Evolutionary conservation across 345 rosid genomes (phyloP).

Genomic region (Syzygium aqueum): DNA sequence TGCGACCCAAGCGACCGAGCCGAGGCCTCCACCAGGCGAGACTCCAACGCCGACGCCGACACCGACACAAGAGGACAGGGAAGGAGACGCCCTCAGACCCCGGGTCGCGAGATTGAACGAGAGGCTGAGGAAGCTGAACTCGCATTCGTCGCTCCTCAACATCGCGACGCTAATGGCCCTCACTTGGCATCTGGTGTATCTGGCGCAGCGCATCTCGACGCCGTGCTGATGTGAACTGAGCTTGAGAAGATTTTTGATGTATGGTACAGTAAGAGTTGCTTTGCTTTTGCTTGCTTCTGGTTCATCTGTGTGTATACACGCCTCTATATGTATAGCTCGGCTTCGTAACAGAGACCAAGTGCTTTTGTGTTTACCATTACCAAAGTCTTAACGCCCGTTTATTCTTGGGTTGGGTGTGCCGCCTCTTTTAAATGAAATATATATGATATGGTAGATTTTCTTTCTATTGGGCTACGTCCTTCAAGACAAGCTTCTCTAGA

Average conservation of each 20-base stretch:
- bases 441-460: not conserved
- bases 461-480: not conserved
- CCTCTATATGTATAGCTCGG: not conserved
- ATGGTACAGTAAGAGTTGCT: not conserved
- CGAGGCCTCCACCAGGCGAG: not conserved
- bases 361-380: not conserved
- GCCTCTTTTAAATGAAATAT: not conserved
- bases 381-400: not conserved
- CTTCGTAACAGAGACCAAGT: not conserved
- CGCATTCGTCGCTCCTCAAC: slow-evolving; percentile 54
- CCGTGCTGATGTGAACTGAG: slow-evolving; percentile 10
- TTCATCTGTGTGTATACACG: not conserved
- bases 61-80: not conserved
- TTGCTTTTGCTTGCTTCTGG: not conserved
- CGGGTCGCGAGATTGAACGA: slow-evolving; percentile 25
- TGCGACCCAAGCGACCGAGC: not conserved
- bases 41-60: not conserved
- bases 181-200: slow-evolving; percentile 55
- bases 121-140: slow-evolving; percentile 58
- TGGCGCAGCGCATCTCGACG: slow-evolving; percentile 34
- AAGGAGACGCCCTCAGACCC: slow-evolving; percentile 11
- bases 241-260: not conserved
- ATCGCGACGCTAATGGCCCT: slow-evolving; percentile 47
- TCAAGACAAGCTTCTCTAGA: not conserved
- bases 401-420: not conserved